Percentiles rank a stretch among this genome's conserved stretches.
Conservation (phyloP, 148 eudicot species). For the Vaccinium myrtillus region DNA sequence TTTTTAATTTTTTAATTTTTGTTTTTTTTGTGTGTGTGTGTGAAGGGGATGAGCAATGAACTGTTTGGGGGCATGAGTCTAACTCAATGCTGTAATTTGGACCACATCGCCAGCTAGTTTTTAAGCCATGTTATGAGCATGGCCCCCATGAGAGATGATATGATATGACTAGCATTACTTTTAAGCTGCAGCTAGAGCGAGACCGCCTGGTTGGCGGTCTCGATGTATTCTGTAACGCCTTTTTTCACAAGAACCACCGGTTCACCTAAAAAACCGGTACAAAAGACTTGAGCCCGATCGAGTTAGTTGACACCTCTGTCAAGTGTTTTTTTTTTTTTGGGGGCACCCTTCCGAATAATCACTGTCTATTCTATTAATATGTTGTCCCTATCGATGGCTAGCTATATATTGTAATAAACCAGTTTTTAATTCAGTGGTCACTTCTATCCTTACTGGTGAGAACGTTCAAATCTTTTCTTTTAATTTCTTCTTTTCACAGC, state of each 20-base stretch:
- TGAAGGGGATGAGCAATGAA: background rate
- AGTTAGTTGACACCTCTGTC: too few species aligned
- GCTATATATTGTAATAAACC: background rate
- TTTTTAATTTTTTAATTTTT: background rate
- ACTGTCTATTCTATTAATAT: background rate
- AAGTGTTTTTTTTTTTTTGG: too few species aligned
- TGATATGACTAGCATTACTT: background rate
- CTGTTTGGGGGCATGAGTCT: background rate
- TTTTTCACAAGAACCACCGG: too few species aligned
- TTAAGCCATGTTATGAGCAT: constrained; percentile 12
- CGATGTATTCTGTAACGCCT: background rate
- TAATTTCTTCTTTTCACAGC: too few species aligned
- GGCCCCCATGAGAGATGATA: background rate
- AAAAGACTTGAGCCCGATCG: too few species aligned
- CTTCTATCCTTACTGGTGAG: background rate
- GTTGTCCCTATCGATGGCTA: background rate
- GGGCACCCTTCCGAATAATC: background rate
- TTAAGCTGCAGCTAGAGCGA: background rate
- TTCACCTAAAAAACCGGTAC: too few species aligned
- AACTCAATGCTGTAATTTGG: constrained; percentile 6
- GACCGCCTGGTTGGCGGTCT: background rate
- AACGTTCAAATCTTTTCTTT: background rate
- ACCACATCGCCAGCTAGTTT: constrained; percentile 12
- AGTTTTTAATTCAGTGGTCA: background rate
- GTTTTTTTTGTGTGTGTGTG: background rate